Percentiles rank a stretch among this genome's conserved stretches.
Conservation (phyloP, 2,329 filamentous ascomycete species). For the Fusarium aywerte region DNA sequence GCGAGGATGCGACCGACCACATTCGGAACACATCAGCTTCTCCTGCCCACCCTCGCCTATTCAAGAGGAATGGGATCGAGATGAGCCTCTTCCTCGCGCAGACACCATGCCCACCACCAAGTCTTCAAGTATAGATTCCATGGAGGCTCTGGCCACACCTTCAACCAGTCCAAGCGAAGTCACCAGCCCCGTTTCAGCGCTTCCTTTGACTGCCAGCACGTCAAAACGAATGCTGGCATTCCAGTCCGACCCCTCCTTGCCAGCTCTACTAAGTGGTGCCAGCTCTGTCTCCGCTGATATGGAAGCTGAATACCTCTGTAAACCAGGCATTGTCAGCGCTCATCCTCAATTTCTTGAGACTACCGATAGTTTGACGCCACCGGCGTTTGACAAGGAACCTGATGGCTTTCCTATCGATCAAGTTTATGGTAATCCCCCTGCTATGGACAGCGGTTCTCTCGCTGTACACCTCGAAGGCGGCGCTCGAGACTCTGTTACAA, state of each 20-base stretch:
- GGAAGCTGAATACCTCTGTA: slow-evolving; percentile 68
- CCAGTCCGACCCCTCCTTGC: slow-evolving; percentile 72
- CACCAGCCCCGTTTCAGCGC: slow-evolving; percentile 60
- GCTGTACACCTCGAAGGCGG: slow-evolving; percentile 45
- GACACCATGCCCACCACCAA: slow-evolving; percentile 58
- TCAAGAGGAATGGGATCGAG: slow-evolving; percentile 52
- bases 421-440: slow-evolving; percentile 48
- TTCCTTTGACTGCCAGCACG: slow-evolving; percentile 54
- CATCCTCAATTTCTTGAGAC: slow-evolving; percentile 61
- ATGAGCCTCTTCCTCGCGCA: slow-evolving; percentile 50
- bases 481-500: slow-evolving; percentile 40
- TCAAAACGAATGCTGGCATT: slow-evolving; percentile 63
- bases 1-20: slow-evolving; percentile 13
- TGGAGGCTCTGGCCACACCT: slow-evolving; percentile 60
- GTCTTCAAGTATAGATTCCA: slow-evolving; percentile 64
- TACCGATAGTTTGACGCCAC: slow-evolving; percentile 65
- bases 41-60: slow-evolving; percentile 61
- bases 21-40: slow-evolving; percentile 44
- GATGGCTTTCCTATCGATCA: slow-evolving; percentile 60
- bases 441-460: slow-evolving; percentile 50
- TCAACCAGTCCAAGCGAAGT: slow-evolving; percentile 66
- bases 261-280: slow-evolving; percentile 70
- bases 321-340: slow-evolving; percentile 57
- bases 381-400: slow-evolving; percentile 61
- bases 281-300: slow-evolving; percentile 72